Base-by-base conservation (phyloP, 805 yeast genomes). In the Blastobotrys mokoenaii region DNA sequence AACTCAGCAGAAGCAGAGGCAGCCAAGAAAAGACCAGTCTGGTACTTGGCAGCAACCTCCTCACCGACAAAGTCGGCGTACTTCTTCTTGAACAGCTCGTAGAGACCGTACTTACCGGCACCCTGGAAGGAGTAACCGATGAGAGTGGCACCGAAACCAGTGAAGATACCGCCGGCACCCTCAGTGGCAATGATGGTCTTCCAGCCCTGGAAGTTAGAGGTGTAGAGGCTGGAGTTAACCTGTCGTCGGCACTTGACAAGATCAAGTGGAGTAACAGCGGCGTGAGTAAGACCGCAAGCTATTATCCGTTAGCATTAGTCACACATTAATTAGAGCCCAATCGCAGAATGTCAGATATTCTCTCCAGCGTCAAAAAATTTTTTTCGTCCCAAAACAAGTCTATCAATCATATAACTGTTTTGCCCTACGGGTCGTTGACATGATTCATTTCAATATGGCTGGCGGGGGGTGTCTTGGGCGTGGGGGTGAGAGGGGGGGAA, bases 231-330 rank as follows among this genome's bases (percentile, higher is more conserved):
- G 1, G 94, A 66, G 63, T 85, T 74, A 25, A 90, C 97, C 68
- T 90, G 97, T 55, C 90, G 72, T 62, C 97, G 81, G 69, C 95
- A 84, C 68, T 90, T 90, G 61, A 93, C 94, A 46, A 93, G 69
- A 68, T 90, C 98, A 47, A 90, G 72, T 3, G 97, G 97, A 5
- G 96, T 85, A 20, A 93, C 94, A 2, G 84, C 77, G 1, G 96
- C 79, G 65, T 90, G 98, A 11, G 97, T 90, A 30, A 97, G 96
- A 12, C 97, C 97, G 72, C 97, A 90, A 1, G 97, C 97, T 47
- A 56, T 33, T 8, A n/a, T n/a, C n/a, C n/a, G n/a, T n/a, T n/a
- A n/a, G n/a, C n/a, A n/a, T n/a, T n/a, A n/a, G n/a, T n/a, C n/a
- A n/a, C n/a, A n/a, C n/a, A n/a, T n/a, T n/a, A n/a, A n/a, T n/a